A percentile compares a stretch with the other conserved stretches of the same genome.
These are phyloP conservation scores for Gloeopeniophorella convolvens DNA, from an alignment of 768 basidiomycete genomes.

Conservation along the genomic window DNA sequence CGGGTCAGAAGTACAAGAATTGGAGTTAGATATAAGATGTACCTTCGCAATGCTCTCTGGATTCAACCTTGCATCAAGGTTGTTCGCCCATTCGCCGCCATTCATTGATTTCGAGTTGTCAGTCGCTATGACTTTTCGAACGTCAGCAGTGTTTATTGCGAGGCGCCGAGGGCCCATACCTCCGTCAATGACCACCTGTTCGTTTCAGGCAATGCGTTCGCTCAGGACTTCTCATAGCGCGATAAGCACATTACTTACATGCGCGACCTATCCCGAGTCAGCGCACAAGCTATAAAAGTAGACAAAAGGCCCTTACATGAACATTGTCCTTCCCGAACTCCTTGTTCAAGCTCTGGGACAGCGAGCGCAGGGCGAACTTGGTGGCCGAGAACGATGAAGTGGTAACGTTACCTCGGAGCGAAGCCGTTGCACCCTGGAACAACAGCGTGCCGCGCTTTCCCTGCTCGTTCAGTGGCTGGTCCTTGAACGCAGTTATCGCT, in stretches of 20 bases:
- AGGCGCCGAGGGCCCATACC: conserved; percentile 25
- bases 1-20: too few relatives aligned
- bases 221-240: too few relatives aligned
- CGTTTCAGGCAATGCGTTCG: too few relatives aligned
- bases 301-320: conserved; percentile 27
- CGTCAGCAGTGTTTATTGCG: background rate
- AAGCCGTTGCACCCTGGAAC: conserved; percentile 41
- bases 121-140: conserved; percentile 27
- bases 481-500: conserved; percentile 31
- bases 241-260: background rate
- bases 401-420: conserved; percentile 32
- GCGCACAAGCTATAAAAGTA: background rate
- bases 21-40: background rate
- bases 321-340: conserved; percentile 41
- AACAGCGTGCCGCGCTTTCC: conserved; percentile 37
- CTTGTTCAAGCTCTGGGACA: conserved; percentile 39
- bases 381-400: conserved; percentile 37
- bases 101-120: conserved; percentile 2
- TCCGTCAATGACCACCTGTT: conserved; percentile 68
- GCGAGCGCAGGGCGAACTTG: conserved; percentile 35
- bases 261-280: background rate
- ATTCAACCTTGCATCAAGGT: conserved; percentile 43
- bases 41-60: conserved; percentile 71
- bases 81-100: conserved; percentile 34
- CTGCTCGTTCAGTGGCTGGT: conserved; percentile 26